Base-by-base conservation (phyloP, 164 flowering plant species). In the Warburgia ugandensis region DNA sequence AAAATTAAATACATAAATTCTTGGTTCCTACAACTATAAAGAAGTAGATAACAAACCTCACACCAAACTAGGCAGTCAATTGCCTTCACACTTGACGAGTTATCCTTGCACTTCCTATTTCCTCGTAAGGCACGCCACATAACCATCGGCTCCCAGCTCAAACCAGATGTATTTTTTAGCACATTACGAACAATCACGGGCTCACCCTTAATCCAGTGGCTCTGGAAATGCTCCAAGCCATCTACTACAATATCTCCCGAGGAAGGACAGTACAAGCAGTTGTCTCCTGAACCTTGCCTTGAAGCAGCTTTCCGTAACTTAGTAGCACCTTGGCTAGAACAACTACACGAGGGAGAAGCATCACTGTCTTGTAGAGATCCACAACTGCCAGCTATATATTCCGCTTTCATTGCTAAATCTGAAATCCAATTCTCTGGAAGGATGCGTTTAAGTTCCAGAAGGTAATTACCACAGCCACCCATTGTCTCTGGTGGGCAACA, bases 91-190 rank as follows among this genome's bases (percentile, higher is more conserved):
- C 56, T 61, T 20, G 77, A 65, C 63, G 80, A 60, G 28, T 63
- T 60, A 36, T 60, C 50, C 27, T 54, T 47, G 20, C 58, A 21
- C 58, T 78, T 78, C 26, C 36, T 23, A 19, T 64, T 71, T 32
- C 72, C 80, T 52, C 76, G 68, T 26, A 90, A 56, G 21, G 94
- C 97, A 40, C 95, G 84, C 86, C 79, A 72, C 85, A 86, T 80
- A 31, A 90, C 97, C 81, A 67, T 68, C 22, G 97, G 97, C 60
- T 90, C 97, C 97, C 97, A 90, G 50, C 97, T 90, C 56, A 90
- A 70, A 41, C 82, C 88, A 52, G 65, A 44, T 23, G 84, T 49
- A 36, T 46, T 55, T 13, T 70, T 68, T 49, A 86, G 80, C 60
- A 69, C 88, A 70, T 82, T 55, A 9, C 77, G 71, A 48, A 90